These are phyloP conservation scores for Salix purpurea DNA, from an alignment of 345 rosid genomes.

Conservation along the genomic window DNA sequence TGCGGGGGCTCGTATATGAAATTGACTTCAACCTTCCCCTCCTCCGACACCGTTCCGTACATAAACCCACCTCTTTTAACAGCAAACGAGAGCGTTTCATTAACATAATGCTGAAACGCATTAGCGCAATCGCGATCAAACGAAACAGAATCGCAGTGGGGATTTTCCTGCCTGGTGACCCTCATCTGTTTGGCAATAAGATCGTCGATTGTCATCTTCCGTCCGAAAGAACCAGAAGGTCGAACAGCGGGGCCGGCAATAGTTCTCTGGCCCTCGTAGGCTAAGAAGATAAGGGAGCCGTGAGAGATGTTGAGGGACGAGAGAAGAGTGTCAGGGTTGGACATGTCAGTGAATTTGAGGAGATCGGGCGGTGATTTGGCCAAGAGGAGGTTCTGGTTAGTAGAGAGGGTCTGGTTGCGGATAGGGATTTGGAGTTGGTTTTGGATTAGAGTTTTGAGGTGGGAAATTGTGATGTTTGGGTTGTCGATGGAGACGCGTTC, in stretches of 20 bases:
- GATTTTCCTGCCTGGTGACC: slow-evolving; percentile 68
- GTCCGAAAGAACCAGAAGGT: slow-evolving; percentile 89
- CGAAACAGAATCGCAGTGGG: slow-evolving; percentile 78
- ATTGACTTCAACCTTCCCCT: slow-evolving; percentile 70
- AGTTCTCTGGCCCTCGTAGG: slow-evolving; percentile 75
- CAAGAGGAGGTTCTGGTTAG: slow-evolving; percentile 65
- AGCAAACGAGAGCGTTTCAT: slow-evolving; percentile 70
- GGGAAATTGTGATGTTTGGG: slow-evolving; percentile 46
- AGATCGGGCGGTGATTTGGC: slow-evolving; percentile 58
- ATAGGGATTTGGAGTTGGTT: slow-evolving; percentile 76
- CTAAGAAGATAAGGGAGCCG: slow-evolving; percentile 68
- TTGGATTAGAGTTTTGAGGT: slow-evolving; percentile 71
- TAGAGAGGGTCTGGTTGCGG: slow-evolving; percentile 71
- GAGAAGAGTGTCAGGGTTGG: slow-evolving; percentile 45
- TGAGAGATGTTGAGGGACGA: slow-evolving; percentile 62
- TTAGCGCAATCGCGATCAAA: slow-evolving; percentile 82
- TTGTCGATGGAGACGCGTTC: slow-evolving; percentile 68
- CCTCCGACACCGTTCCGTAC: slow-evolving; percentile 80
- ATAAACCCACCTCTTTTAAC: slow-evolving; percentile 87
- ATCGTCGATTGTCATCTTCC: slow-evolving; percentile 96
- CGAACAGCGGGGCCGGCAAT: slow-evolving; percentile 57
- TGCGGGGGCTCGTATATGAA: slow-evolving; percentile 94
- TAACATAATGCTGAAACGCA: slow-evolving; percentile 70
- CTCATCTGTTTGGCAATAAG: slow-evolving; percentile 89
- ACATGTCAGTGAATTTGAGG: slow-evolving; percentile 58